Evolutionary conservation across 306 rosid genomes (phyloP), one percentile per base, ranked within the genome.

Genomic region (Benincasa hispida): DNA sequence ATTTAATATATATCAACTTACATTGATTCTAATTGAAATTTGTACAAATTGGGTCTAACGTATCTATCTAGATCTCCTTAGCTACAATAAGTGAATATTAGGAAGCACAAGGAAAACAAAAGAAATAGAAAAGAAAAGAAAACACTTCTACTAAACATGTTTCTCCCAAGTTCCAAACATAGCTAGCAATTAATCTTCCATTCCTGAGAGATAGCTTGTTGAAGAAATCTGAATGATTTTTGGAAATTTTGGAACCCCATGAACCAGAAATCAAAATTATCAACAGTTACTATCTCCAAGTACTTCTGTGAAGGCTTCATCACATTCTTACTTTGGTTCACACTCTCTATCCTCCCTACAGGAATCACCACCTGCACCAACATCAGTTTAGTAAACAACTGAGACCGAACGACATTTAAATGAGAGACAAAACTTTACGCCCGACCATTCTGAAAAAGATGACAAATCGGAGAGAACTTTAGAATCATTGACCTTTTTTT

Each of bases 261-360:
- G 57, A 90, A 85, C 96, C 96, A 88, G 80, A 90, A 90, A 51
- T 90, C 91, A 41, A 86, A 88, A 60, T 88, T 76, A 66, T 90
- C 96, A 54, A 79, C 88, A 0, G 91, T 88, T 27, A 90, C 90
- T 75, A 90, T 80, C 45, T 90, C 85, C 30, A 86, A 76, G 83
- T 83, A 90, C 88, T 90, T 90, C 56, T 88, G 83, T 2, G 92
- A 88, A 54, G 95, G 87, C 66, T 76, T 87, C 78, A 83, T 75
- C 79, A 75, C 74, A 75, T 85, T 84, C 87, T 78, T 86, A 60
- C 91, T 85, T 56, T 89, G 85, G 27, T 85, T 81, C 32, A 80
- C 83, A 77, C 78, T 76, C 74, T 87, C 76, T 24, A 89, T 80
- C 77, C 77, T 89, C 30, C 55, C 82, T 53, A 85, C 10, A 47